Conservation (phyloP, 495 filamentous ascomycete genomes). For the Jackrogersella minutella region DNA sequence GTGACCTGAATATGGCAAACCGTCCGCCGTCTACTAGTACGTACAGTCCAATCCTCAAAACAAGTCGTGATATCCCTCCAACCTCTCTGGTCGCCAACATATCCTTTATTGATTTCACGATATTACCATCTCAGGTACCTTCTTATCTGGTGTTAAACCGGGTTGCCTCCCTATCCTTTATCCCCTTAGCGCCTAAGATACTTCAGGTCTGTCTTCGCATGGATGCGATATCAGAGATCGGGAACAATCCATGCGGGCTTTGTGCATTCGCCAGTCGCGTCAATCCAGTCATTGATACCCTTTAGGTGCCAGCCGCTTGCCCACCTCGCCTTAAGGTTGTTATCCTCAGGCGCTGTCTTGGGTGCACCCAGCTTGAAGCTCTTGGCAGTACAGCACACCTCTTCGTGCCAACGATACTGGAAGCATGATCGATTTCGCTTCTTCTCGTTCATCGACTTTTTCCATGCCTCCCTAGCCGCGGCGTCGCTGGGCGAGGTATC, state of each 20-base stretch:
- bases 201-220: not conserved
- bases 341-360: conserved; percentile 34
- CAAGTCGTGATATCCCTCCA: conserved; percentile 4
- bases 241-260: conserved; percentile 42
- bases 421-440: conserved; percentile 44
- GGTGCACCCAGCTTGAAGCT: conserved; percentile 47
- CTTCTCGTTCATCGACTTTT: conserved; percentile 40
- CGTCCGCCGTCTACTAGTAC: conserved; percentile 10
- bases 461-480: conserved; percentile 43
- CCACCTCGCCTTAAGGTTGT: conserved; percentile 37
- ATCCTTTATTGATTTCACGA: conserved; percentile 11
- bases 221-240: conserved; percentile 4
- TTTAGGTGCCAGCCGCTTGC: conserved; percentile 47
- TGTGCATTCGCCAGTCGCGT: conserved; percentile 45
- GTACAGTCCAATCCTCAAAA: conserved; percentile 11
- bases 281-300: conserved; percentile 50
- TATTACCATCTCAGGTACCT: not conserved
- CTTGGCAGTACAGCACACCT: conserved; percentile 46
- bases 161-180: not conserved
- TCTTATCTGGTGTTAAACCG: not conserved
- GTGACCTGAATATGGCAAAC: not conserved
- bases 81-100: conserved; percentile 6
- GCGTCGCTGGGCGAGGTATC: conserved; percentile 73
- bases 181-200: not conserved
- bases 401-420: conserved; percentile 49